Conservation (phyloP, 805 yeast species). For the Dipodascopsis tothii region DNA sequence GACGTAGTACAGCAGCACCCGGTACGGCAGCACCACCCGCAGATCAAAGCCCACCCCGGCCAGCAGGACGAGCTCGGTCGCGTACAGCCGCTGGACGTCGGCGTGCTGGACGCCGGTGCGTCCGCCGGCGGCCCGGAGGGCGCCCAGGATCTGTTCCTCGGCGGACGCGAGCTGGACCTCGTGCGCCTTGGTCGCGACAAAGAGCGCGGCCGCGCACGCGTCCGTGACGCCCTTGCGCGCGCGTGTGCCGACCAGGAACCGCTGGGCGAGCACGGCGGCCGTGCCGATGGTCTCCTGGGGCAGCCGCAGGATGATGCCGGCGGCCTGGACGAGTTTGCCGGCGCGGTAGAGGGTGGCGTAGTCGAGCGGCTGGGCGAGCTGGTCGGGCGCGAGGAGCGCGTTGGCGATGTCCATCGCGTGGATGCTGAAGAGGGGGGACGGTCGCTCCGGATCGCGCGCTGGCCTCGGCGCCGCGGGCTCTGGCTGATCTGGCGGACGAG, state of each 20-base stretch:
- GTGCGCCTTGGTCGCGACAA: conserved; percentile 14
- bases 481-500: too few relatives aligned
- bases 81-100: conserved; percentile 7
- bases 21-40: conserved; percentile 17
- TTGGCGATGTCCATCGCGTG: conserved; percentile 8
- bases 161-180: conserved; percentile 8
- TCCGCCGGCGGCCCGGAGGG: conserved; percentile 7
- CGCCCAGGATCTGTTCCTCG: conserved; percentile 3
- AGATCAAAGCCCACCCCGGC: conserved; percentile 17
- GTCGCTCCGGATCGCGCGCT: too few relatives aligned
- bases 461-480: too few relatives aligned
- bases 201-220: conserved; percentile 13
- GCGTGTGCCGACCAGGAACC: conserved; percentile 11
- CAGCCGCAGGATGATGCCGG: conserved; percentile 14
- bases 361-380: conserved; percentile 3
- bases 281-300: conserved; percentile 9
- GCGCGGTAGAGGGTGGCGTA: conserved; percentile 12
- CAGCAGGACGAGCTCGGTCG: conserved; percentile 13
- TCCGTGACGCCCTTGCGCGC: not conserved
- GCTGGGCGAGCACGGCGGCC: conserved; percentile 16
- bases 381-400: conserved; percentile 17
- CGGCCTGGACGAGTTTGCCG: conserved; percentile 13
- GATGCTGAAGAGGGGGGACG: too few relatives aligned
- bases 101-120: not conserved
- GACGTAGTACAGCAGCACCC: conserved; percentile 12